Percentiles rank a stretch among this genome's conserved stretches.
Evolutionary conservation across 306 rosid species (phyloP).

Genomic region (Gynostemma pentaphyllum): DNA sequence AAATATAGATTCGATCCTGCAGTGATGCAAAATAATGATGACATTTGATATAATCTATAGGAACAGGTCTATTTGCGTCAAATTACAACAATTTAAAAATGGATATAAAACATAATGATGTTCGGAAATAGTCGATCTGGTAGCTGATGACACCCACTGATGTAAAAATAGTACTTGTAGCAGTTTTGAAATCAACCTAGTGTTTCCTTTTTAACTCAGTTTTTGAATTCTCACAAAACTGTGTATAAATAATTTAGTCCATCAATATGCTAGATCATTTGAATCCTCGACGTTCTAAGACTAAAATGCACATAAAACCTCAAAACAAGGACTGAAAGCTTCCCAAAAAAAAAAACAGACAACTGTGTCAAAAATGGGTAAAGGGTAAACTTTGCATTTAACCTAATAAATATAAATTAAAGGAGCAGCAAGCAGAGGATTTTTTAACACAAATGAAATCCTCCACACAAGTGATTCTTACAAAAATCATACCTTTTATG

Average conservation of each 20-base stretch:
- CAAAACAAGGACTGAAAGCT: too few species aligned
- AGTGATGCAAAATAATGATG: background rate
- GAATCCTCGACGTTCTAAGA: too few species aligned
- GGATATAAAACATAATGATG: background rate
- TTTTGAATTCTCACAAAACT: too few species aligned
- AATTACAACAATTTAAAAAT: background rate
- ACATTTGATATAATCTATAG: background rate
- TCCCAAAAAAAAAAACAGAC: too few species aligned
- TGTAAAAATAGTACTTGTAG: background rate
- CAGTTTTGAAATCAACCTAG: too few species aligned
- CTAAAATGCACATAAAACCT: too few species aligned
- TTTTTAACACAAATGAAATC: background rate
- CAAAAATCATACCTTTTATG: constrained; percentile 47
- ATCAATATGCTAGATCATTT: too few species aligned
- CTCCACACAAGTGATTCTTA: background rate
- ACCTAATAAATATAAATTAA: background rate
- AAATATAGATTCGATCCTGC: constrained; percentile 93
- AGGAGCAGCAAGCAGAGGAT: background rate
- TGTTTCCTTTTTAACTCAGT: too few species aligned
- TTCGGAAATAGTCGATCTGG: background rate
- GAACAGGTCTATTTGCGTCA: background rate
- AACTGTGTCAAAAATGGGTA: too few species aligned
- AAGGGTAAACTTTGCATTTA: background rate
- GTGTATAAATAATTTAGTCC: too few species aligned
- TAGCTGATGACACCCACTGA: background rate